phyloP scores from a whole-genome alignment of 768 basidiomycete species.

The Lyophyllum semitale region DNA sequence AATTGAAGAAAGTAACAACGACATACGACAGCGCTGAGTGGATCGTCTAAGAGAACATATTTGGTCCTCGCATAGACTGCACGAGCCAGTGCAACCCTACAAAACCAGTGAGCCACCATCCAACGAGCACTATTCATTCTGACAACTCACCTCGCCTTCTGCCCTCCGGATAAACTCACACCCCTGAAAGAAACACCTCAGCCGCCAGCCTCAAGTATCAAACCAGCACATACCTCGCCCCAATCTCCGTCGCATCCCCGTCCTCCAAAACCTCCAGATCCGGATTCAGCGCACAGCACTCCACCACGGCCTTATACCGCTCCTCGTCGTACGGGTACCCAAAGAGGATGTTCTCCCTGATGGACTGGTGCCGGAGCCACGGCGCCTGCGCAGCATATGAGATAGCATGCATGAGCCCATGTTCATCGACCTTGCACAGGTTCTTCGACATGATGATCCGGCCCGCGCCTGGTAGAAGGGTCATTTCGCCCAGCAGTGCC shows the following conservation, averaged over 20 bases:
- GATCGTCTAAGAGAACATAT: conserved; percentile 79
- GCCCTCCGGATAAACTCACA: conserved; percentile 78
- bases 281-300: conserved; percentile 78
- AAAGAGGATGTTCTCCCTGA: conserved; percentile 82
- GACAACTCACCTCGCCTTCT: conserved; percentile 66
- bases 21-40: conserved; percentile 78
- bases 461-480: conserved; percentile 43
- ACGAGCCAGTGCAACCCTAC: conserved; percentile 79
- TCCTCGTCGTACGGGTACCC: conserved; percentile 72
- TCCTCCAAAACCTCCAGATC: conserved; percentile 87
- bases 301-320: conserved; percentile 75
- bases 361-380: conserved; percentile 71
- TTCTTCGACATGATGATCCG: conserved; percentile 69
- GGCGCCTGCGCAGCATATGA: conserved; percentile 77
- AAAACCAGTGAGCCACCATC: neutral
- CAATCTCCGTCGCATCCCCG: conserved; percentile 86
- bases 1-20: neutral
- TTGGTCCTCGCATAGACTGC: conserved; percentile 76
- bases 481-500: conserved; percentile 76
- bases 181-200: conserved; percentile 38
- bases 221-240: conserved; percentile 37
- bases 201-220: neutral
- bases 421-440: conserved; percentile 54
- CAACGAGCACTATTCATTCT: neutral
- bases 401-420: conserved; percentile 62